Evolutionary conservation across 257 asterid species (phyloP), one percentile per base, ranked within the genome.

Genomic region (Phtheirospermum japonicum): DNA sequence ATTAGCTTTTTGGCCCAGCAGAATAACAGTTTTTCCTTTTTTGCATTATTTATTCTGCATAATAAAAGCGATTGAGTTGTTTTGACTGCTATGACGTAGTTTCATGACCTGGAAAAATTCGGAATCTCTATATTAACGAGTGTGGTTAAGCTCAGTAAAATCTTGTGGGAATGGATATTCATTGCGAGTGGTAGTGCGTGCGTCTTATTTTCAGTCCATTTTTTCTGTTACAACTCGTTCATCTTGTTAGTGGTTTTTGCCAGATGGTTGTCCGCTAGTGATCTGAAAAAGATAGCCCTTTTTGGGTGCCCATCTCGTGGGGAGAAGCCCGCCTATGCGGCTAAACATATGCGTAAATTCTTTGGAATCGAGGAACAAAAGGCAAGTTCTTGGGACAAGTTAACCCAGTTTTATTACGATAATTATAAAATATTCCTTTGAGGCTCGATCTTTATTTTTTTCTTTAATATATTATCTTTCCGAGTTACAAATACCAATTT

Each of bases 261-360:
- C 84, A 91, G 98, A 80, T 86, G 97, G 98, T 71, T 88, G 67
- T 86, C 97, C 6, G 95, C 87, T 36, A 78, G 89, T 69, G 93
- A 88, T 79, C 79, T 91, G 76, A 86, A 84, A 74, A 76, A 59
- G 53, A 77, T 91, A 60, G 95, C 95, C 33, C 75, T 69, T 61
- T 84, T 88, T 40, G 98, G 98, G 23, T 91, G 98, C 66, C 96
- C 96, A 58, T 82, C 88, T 20, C 70, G 80, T 20, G 85, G 79
- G 4, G 51, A 39, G 64, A 81, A 40, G 70, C 59, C 69, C 3
- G 77, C 80, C 12, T 42, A 32, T 40, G 75, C 86, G 54, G 90
- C 97, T 45, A 91, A 91, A 71, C 63, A 71, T 61, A 65, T 91
- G 83, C 95, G 95, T 34, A 33, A 57, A 43, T 87, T 82, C 82